These are phyloP conservation scores for Spongiforma sp. DNA, from an alignment of 1,284 basidiomycete genomes.

Conservation along the genomic window DNA sequence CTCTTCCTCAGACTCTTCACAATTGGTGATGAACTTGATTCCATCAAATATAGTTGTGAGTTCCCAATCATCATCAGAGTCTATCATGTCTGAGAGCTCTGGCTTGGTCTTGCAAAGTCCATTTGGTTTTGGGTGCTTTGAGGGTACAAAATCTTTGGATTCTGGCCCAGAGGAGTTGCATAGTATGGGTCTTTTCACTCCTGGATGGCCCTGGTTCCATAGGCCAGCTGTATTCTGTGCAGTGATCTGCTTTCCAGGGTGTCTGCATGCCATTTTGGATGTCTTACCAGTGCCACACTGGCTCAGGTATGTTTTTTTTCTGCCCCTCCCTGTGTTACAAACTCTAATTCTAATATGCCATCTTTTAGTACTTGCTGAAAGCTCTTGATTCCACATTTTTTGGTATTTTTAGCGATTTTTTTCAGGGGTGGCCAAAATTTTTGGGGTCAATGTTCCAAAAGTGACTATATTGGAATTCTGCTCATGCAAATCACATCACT, in stretches of 20 bases:
- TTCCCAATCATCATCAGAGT: neutral
- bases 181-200: neutral
- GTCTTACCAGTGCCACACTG: neutral
- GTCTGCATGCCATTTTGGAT: neutral
- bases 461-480: too few species aligned
- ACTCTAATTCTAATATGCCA: neutral
- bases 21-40: neutral
- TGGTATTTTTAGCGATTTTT: neutral
- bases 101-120: neutral
- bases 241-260: neutral
- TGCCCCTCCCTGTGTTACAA: neutral
- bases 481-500: too few species aligned
- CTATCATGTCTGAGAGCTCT: neutral
- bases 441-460: too few species aligned
- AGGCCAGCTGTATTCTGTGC: neutral
- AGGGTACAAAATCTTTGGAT: neutral
- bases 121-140: too few species aligned
- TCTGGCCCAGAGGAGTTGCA: neutral
- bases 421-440: neutral
- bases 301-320: neutral
- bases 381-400: neutral
- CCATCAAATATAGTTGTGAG: neutral
- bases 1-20: neutral
- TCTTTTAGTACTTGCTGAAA: neutral
- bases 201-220: neutral